A percentile compares a stretch with the other conserved stretches of the same genome.
Evolutionary conservation across 2,329 filamentous ascomycete species (phyloP).

Genomic region (Pezicula neosporulosa): DNA sequence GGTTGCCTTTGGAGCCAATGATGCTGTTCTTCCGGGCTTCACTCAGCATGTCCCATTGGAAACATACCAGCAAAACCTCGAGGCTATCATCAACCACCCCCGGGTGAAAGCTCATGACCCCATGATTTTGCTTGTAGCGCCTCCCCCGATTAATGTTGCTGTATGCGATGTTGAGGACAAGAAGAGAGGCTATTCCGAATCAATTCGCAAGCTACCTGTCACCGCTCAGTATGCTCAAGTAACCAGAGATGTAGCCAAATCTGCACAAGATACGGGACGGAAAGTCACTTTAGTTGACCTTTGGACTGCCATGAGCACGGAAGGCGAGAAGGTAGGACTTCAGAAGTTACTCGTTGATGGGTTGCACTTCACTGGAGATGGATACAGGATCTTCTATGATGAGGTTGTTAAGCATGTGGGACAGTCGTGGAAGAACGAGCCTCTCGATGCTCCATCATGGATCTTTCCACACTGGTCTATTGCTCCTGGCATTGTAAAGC

Average conservation of each 20-base stretch:
- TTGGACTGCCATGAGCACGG: slow-evolving; percentile 73
- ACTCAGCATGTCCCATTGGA: slow-evolving; percentile 79
- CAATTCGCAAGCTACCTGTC: slow-evolving; percentile 54
- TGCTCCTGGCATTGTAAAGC: slow-evolving; percentile 11
- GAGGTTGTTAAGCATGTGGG: slow-evolving; percentile 19
- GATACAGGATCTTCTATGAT: slow-evolving; percentile 25
- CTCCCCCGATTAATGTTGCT: slow-evolving; percentile 70
- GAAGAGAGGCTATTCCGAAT: slow-evolving; percentile 28
- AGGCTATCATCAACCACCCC: slow-evolving; percentile 68
- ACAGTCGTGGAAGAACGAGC: slow-evolving; percentile 17
- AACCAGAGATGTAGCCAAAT: slow-evolving; percentile 40
- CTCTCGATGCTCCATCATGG: slow-evolving; percentile 14
- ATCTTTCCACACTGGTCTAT: slow-evolving; percentile 23
- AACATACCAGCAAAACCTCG: slow-evolving; percentile 70
- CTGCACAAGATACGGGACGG: slow-evolving; percentile 13
- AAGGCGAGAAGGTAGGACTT: slow-evolving; percentile 29
- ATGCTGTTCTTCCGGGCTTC: slow-evolving; percentile 65
- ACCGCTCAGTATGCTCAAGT: slow-evolving; percentile 65
- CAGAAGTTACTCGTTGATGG: slow-evolving; percentile 22
- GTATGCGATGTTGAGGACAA: slow-evolving; percentile 30
- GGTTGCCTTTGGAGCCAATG: slow-evolving; percentile 87
- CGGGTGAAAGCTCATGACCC: slow-evolving; percentile 66
- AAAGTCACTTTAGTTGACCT: slow-evolving; percentile 70
- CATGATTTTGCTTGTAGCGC: slow-evolving; percentile 73
- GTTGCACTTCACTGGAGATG: slow-evolving; percentile 25